Evolutionary conservation across 495 filamentous ascomycete genomes (phyloP).

Genomic region (Penicillium robsamsonii): DNA sequence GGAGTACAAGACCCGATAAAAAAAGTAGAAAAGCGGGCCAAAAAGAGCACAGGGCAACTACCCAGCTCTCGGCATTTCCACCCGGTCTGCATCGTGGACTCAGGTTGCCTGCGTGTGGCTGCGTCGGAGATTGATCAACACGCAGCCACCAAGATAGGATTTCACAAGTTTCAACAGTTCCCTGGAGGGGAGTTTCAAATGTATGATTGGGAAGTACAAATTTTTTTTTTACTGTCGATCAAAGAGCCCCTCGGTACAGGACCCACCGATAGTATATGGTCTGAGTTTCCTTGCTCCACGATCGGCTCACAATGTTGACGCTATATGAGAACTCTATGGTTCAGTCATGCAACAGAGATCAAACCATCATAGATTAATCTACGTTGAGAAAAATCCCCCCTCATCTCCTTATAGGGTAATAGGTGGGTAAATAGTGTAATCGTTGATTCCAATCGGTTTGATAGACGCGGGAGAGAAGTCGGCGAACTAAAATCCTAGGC

Average conservation of each 20-base stretch:
- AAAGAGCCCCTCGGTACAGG: conserved; percentile 11
- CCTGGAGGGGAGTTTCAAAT: not conserved
- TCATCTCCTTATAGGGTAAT: not conserved
- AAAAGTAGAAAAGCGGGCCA: conserved; percentile 22
- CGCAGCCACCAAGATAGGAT: conserved; percentile 6
- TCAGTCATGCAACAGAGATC: conserved; percentile 13
- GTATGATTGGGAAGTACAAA: conserved; percentile 10
- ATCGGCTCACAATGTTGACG: conserved; percentile 25
- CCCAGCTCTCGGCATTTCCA: conserved; percentile 25
- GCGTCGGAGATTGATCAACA: conserved; percentile 19
- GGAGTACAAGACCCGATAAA: not conserved
- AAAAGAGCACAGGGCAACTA: conserved; percentile 24
- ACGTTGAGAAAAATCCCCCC: not conserved
- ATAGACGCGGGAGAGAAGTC: conserved; percentile 12
- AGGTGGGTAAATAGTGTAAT: not conserved
- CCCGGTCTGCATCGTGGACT: conserved; percentile 25
- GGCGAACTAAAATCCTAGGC: conserved; percentile 11
- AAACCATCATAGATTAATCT: conserved; percentile 1
- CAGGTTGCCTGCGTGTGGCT: conserved; percentile 19
- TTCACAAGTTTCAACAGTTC: conserved; percentile 2
- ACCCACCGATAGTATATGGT: conserved; percentile 17
- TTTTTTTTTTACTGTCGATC: conserved; percentile 15
- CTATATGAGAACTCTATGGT: conserved; percentile 4
- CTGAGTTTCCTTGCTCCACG: conserved; percentile 14
- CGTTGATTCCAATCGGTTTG: not conserved